These are phyloP conservation scores for Tetrapisispora arboricola DNA, from an alignment of 805 yeast genomes.

Conservation along the genomic window DNA sequence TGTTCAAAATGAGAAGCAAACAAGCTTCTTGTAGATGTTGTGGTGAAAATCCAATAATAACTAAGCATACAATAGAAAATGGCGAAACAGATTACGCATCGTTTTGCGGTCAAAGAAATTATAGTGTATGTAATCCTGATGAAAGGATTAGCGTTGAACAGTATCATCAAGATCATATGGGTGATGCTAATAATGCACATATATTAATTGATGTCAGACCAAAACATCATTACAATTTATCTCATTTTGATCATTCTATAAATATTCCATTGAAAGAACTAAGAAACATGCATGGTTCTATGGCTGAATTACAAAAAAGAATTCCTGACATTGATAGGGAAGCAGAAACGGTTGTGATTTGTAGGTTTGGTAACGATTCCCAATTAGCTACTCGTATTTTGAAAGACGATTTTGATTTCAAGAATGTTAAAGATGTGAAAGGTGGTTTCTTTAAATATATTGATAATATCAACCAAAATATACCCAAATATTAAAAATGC, in stretches of 20 bases:
- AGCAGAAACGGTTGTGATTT: constrained; percentile 47
- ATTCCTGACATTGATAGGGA: constrained; percentile 19
- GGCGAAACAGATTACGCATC: constrained; percentile 50
- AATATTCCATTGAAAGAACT: constrained; percentile 54
- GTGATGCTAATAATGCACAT: constrained; percentile 9
- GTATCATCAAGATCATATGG: constrained; percentile 25
- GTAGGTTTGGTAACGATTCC: constrained; percentile 89
- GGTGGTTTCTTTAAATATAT: constrained; percentile 78
- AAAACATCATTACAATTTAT: constrained; percentile 59
- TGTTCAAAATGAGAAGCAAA: constrained; percentile 69
- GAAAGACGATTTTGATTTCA: constrained; percentile 38
- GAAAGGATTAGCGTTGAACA: constrained; percentile 39
- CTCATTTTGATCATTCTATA: constrained; percentile 45
- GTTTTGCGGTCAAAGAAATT: constrained; percentile 61
- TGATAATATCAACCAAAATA: constrained; percentile 41
- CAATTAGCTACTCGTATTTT: constrained; percentile 58
- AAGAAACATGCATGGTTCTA: constrained; percentile 24
- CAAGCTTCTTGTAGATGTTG: constrained; percentile 55
- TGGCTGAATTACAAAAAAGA: constrained; percentile 12
- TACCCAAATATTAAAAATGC: constrained; percentile 53
- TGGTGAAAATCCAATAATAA: constrained; percentile 43
- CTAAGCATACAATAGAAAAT: constrained; percentile 35
- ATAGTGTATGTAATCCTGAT: constrained; percentile 34
- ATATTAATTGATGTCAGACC: constrained; percentile 73
- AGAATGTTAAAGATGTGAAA: constrained; percentile 49